Percentiles rank a stretch among this genome's conserved stretches.
phyloP scores from a whole-genome alignment of 73 alveolate genomes.

The Paramecium biaurelia region DNA sequence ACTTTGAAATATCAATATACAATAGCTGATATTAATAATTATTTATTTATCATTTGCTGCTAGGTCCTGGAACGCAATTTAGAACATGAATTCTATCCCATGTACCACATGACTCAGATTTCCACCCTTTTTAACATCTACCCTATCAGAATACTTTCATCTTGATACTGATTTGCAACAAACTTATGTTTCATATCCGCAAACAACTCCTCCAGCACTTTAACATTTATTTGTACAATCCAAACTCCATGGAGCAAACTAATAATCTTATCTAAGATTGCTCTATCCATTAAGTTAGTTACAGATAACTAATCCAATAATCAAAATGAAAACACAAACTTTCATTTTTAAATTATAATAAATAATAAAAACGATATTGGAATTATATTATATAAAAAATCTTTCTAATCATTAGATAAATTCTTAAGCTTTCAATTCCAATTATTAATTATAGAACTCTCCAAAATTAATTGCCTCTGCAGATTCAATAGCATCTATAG shows the following conservation, averaged over 20 bases:
- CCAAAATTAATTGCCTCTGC: not conserved
- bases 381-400: not conserved
- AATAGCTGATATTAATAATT: not conserved
- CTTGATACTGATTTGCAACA: conserved; percentile 18
- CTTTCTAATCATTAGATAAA: not conserved
- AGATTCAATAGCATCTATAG: not conserved
- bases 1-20: not conserved
- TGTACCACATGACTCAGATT: not conserved
- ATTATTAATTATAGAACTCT: not conserved
- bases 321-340: not conserved
- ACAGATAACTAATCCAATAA: not conserved
- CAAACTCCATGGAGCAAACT: conserved; percentile 44
- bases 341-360: not conserved
- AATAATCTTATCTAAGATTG: conserved; percentile 44
- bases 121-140: conserved; percentile 37
- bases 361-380: not conserved
- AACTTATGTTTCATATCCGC: conserved; percentile 42
- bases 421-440: not conserved
- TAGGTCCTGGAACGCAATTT: conserved; percentile 41
- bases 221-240: conserved; percentile 46
- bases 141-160: not conserved
- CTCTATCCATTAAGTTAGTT: not conserved
- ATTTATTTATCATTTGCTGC: not conserved
- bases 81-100: conserved; percentile 10
- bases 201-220: conserved; percentile 39